phyloP scores from a whole-genome alignment of 2,329 filamentous ascomycete species.

The Venturia carpophila region DNA sequence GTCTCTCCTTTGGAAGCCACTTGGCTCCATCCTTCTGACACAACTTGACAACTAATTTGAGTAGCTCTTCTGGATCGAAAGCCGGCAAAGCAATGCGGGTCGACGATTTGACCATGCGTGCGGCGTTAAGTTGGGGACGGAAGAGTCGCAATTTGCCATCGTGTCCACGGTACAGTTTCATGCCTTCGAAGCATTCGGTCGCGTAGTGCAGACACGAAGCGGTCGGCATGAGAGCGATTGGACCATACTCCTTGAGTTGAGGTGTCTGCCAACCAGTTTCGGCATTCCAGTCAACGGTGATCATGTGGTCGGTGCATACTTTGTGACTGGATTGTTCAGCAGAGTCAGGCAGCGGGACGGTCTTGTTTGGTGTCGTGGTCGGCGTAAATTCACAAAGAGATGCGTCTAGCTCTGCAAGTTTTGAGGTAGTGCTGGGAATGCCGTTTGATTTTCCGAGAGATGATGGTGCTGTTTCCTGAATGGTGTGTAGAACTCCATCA shows the following conservation, averaged over 20 bases:
- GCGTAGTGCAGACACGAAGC: constrained; percentile 81
- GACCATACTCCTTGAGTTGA: constrained; percentile 67
- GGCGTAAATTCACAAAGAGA: constrained; percentile 36
- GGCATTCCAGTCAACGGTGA: constrained; percentile 61
- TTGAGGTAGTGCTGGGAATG: constrained; percentile 16
- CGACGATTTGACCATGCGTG: constrained; percentile 50
- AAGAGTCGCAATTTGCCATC: constrained; percentile 70
- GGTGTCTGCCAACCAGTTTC: constrained; percentile 64
- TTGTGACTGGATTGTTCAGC: constrained; percentile 35
- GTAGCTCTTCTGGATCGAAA: constrained; percentile 63
- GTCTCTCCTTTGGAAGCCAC: constrained; percentile 65
- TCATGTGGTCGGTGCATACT: constrained; percentile 77
- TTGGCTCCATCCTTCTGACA: constrained; percentile 65
- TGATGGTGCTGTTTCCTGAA: constrained; percentile 28
- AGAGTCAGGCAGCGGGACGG: constrained; percentile 35
- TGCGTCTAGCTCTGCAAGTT: constrained; percentile 36
- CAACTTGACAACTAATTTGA: constrained; percentile 65
- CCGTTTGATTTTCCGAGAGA: constrained; percentile 22
- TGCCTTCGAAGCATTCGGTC: constrained; percentile 83
- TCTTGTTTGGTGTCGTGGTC: constrained; percentile 32
- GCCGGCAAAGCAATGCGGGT: constrained; percentile 64
- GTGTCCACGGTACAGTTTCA: constrained; percentile 62
- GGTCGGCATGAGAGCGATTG: constrained; percentile 69
- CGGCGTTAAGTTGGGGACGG: constrained; percentile 65
- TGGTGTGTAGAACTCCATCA: constrained; percentile 28